phyloP scores from a whole-genome alignment of 371 early-diverging fungal species.

The Rhizopus sp. region DNA sequence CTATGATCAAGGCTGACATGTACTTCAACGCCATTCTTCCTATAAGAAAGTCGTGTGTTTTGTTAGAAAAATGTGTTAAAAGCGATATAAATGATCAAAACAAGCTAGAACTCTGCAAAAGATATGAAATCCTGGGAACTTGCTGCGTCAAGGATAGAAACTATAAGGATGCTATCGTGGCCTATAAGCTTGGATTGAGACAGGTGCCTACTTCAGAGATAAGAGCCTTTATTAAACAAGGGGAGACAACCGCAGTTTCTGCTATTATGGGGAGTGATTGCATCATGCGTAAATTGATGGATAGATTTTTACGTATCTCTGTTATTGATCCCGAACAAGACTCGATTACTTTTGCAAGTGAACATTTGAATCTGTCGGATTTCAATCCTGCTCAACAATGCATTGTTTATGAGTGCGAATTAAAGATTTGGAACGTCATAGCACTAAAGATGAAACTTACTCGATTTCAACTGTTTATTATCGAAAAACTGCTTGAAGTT shows the following conservation, averaged over 20 bases:
- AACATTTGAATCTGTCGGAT: conserved; percentile 17
- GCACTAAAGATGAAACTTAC: conserved; percentile 28
- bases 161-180: conserved; percentile 34
- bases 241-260: conserved; percentile 21
- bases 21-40: conserved; percentile 34
- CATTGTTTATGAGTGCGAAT: conserved; percentile 43
- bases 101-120: conserved; percentile 39
- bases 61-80: conserved; percentile 33
- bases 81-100: conserved; percentile 27
- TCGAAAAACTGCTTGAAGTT: conserved; percentile 27
- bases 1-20: conserved; percentile 26
- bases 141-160: conserved; percentile 36
- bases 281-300: conserved; percentile 42
- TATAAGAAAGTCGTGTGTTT: conserved; percentile 35
- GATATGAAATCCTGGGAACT: conserved; percentile 42
- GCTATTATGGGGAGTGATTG: conserved; percentile 28
- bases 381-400: conserved; percentile 22
- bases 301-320: conserved; percentile 38
- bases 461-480: conserved; percentile 23
- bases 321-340: conserved; percentile 27
- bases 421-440: conserved; percentile 29
- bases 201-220: conserved; percentile 32
- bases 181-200: conserved; percentile 32
- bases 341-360: conserved; percentile 28
- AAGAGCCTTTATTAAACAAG: conserved; percentile 28